Evolutionary conservation across 2,329 filamentous ascomycete species (phyloP).

Genomic region (Bertia moriformis): DNA sequence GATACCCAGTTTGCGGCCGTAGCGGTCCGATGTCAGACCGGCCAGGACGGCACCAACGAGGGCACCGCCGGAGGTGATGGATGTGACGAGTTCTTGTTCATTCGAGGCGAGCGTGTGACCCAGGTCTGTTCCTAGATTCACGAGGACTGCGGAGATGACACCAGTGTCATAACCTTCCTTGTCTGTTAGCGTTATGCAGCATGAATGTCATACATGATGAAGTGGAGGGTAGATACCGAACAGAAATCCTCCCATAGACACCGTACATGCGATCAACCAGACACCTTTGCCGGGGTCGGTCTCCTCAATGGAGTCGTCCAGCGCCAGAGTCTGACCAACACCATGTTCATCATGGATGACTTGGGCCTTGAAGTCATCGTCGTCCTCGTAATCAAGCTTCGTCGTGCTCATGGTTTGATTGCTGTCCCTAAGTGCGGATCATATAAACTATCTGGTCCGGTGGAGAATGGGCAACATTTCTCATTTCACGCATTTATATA

Average conservation of each 20-base stretch:
- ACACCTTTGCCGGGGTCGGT: constrained; percentile 5
- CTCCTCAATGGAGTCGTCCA: constrained; percentile 4
- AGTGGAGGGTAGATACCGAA: constrained; percentile 5
- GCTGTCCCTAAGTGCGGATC: too few relatives aligned
- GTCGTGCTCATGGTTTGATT: background rate
- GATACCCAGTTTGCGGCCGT: constrained; percentile 19
- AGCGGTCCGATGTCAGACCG: constrained; percentile 20
- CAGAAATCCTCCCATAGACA: constrained; percentile 8
- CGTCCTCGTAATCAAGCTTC: background rate
- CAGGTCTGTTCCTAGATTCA: constrained; percentile 20
- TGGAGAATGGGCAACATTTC: too few relatives aligned
- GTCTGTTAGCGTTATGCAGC: too few relatives aligned
- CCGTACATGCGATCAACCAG: constrained; percentile 7
- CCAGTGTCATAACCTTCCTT: constrained; percentile 29
- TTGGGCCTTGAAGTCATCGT: background rate
- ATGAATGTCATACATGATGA: too few relatives aligned
- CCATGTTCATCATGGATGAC: background rate
- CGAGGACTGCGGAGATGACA: constrained; percentile 29
- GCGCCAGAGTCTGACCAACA: background rate
- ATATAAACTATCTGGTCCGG: too few relatives aligned
- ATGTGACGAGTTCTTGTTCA: constrained; percentile 28
- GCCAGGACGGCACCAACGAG: constrained; percentile 24
- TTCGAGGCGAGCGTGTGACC: constrained; percentile 17
- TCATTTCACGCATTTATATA: too few relatives aligned
- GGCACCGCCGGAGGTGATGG: constrained; percentile 26